Conservation (phyloP, 108 stramenopile genomes). For the Cyclotella baltica region DNA sequence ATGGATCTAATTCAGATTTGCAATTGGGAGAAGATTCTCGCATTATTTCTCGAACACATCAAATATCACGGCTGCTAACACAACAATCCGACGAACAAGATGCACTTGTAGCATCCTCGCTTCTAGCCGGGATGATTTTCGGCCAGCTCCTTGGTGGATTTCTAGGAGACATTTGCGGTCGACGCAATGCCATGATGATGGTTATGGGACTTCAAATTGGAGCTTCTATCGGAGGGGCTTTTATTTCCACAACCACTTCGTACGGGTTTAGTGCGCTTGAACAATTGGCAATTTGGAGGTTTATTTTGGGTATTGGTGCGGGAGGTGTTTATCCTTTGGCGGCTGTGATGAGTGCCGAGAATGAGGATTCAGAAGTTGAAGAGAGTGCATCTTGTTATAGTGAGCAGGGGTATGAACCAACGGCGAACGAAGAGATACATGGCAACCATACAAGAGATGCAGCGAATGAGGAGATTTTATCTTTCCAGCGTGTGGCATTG, state of each 20-base stretch:
- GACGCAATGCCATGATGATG: conserved; percentile 66
- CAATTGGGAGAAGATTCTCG: not conserved
- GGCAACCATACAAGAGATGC: not conserved
- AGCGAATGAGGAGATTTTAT: conserved; percentile 4
- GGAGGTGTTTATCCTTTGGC: conserved; percentile 81
- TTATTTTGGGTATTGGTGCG: conserved; percentile 67
- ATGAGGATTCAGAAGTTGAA: conserved; percentile 14
- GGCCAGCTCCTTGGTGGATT: conserved; percentile 87
- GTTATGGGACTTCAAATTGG: conserved; percentile 85
- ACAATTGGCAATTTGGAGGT: conserved; percentile 64
- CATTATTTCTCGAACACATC: not conserved
- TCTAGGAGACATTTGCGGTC: conserved; percentile 80
- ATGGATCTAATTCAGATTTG: not conserved
- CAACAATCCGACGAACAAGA: conserved; percentile 30
- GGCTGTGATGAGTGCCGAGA: conserved; percentile 68
- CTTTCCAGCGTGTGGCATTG: conserved; percentile 55
- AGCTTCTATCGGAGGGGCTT: conserved; percentile 69
- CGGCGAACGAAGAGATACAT: conserved; percentile 5
- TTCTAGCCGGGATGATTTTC: conserved; percentile 88
- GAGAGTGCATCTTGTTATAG: not conserved
- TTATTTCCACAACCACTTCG: conserved; percentile 3
- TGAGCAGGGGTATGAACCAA: conserved; percentile 18
- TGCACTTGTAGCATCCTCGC: conserved; percentile 66
- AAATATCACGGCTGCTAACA: not conserved
- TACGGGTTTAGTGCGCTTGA: conserved; percentile 12